phyloP scores from a whole-genome alignment of 1,284 basidiomycete genomes.

The Fomitopsis schrenkii region DNA sequence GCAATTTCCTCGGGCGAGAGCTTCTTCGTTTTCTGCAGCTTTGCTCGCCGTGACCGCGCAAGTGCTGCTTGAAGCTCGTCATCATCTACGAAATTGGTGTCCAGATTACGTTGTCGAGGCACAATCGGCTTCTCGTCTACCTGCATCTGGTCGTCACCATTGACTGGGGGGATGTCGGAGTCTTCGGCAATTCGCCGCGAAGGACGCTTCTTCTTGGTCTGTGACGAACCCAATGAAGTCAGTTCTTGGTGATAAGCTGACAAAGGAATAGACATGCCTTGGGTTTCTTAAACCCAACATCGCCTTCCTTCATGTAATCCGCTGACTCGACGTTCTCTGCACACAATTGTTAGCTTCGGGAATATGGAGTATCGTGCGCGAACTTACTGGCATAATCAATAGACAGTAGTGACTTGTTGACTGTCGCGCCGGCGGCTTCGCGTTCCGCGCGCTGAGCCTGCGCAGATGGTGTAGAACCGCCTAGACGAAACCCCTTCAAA shows the following conservation, averaged over 20 bases:
- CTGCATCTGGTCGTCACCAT: constrained; percentile 61
- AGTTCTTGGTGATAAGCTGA: background rate
- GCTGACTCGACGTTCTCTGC: constrained; percentile 84
- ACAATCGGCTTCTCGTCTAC: constrained; percentile 68
- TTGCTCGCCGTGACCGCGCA: constrained; percentile 79
- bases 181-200: constrained; percentile 67
- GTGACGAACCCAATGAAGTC: background rate
- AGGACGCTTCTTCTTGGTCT: constrained; percentile 91
- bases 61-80: constrained; percentile 96
- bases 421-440: constrained; percentile 54
- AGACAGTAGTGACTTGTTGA: constrained; percentile 80
- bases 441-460: constrained; percentile 41
- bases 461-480: constrained; percentile 43
- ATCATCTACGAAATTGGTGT: constrained; percentile 94
- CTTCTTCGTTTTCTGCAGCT: constrained; percentile 77
- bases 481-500: constrained; percentile 75
- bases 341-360: constrained; percentile 4
- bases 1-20: constrained; percentile 85
- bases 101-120: constrained; percentile 62
- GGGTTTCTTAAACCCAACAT: constrained; percentile 90
- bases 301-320: constrained; percentile 91
- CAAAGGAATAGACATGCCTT: constrained; percentile 51
- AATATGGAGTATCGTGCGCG: constrained; percentile 4
- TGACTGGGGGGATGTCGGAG: constrained; percentile 45
- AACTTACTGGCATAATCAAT: constrained; percentile 89